Base-by-base conservation (phyloP, 768 basidiomycete species). In the Rhodosporidiobolus odoratus region DNA sequence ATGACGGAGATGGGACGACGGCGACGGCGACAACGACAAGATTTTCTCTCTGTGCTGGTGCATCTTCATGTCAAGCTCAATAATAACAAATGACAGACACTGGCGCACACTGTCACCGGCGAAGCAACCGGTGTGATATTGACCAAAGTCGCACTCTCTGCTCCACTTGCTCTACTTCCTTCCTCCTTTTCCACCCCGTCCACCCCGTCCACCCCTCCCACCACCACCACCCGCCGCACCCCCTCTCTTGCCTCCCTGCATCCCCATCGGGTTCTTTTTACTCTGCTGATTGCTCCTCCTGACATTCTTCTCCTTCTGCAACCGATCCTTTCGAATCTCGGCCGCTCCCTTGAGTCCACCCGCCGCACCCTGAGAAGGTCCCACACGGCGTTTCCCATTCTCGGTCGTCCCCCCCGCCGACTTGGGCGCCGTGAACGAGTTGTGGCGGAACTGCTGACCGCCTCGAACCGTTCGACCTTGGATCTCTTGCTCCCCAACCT, bases 331-430 rank as follows among this genome's bases (percentile, higher is more conserved):
- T 72, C 90, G 85, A 71, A 97, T 93, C 78, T 94, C 90, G 58
- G 92, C 90, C 35, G 85, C 87, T 0, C 86, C 88, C 82, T 90
- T 92, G 79, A 96, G 86, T 80, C 94, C 92, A 54, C 81, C 92
- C 72, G 75, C 79, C 81, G 71, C 88, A 84, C 76, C 92, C 88
- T 77, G 90, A 15, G 65, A 68, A 9, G 43, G 88, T 79, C 87
- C 92, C 76, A 90, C 86, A 65, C 83, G 85, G 15, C 84, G 84
- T 80, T 88, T 91, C 41, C 84, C 85, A 32, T 84, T 83, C 74
- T 84, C 83, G 61, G 87, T 78, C 73, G 81, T 83, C 47, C 79
- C 65, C 88, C 85, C 52, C 75, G 86, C 85, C 57, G 82, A 85
- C 75, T 83, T 93, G 17, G 89, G 84, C 21, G 84, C 82, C 0